Conservation (phyloP, 1,284 basidiomycete species). For the Hypsizygus ulmarius region DNA sequence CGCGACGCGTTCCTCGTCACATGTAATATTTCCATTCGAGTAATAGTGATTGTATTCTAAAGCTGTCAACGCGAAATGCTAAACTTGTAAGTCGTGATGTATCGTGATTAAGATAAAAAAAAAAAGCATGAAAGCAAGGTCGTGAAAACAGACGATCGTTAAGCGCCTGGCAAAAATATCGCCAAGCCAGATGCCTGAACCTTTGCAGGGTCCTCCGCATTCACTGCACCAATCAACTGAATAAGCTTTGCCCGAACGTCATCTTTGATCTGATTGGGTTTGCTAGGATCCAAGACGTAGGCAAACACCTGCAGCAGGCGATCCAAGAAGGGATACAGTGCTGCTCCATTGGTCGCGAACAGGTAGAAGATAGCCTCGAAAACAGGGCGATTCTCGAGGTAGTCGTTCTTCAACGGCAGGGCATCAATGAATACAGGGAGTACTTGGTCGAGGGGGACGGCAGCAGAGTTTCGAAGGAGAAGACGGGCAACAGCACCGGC, state of each 20-base stretch:
- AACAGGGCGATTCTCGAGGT: slow-evolving; percentile 86
- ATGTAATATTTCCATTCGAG: slow-evolving; percentile 10
- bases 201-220: slow-evolving; percentile 69
- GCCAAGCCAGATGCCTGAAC: slow-evolving; percentile 73
- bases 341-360: slow-evolving; percentile 73
- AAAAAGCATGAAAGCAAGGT: slow-evolving; percentile 19
- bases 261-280: slow-evolving; percentile 72
- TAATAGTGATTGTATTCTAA: slow-evolving; percentile 28
- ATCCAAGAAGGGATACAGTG: slow-evolving; percentile 79
- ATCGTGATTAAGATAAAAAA: slow-evolving; percentile 21
- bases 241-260: slow-evolving; percentile 77
- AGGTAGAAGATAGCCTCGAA: slow-evolving; percentile 90
- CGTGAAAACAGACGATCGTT: slow-evolving; percentile 11
- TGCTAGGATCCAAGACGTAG: slow-evolving; percentile 77
- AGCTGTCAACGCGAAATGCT: slow-evolving; percentile 18
- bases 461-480: slow-evolving; percentile 79
- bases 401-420: slow-evolving; percentile 87
- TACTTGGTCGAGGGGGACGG: slow-evolving; percentile 89
- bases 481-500: slow-evolving; percentile 90
- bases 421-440: slow-evolving; percentile 82
- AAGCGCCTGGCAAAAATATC: slow-evolving; percentile 44
- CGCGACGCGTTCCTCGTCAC: slow-evolving; percentile 13
- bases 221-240: slow-evolving; percentile 74
- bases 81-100: slow-evolving; percentile 18
- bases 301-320: slow-evolving; percentile 81